These are phyloP conservation scores for Phytophthora pistaciae DNA, from an alignment of 352 stramenopile genomes.

Conservation along the genomic window DNA sequence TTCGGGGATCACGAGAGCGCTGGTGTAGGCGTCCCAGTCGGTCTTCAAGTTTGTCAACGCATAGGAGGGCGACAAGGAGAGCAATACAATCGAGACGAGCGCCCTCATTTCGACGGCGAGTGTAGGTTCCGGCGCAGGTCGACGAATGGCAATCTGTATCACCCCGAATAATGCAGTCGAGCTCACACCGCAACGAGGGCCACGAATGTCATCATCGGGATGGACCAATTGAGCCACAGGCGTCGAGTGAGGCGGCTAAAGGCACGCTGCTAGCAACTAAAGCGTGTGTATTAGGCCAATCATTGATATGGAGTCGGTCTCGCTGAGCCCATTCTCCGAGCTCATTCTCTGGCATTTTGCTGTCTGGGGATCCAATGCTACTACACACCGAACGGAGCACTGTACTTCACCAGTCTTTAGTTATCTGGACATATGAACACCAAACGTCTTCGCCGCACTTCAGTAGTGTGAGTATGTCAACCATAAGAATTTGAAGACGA, in stretches of 20 bases:
- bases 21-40: slow-evolving; percentile 49
- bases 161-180: too few species aligned
- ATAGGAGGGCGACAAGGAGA: not conserved
- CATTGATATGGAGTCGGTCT: slow-evolving; percentile 7
- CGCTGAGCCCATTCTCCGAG: too few species aligned
- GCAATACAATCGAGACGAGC: not conserved
- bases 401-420: not conserved
- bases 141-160: slow-evolving; percentile 16
- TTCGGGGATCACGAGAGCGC: slow-evolving; percentile 42
- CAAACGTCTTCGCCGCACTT: not conserved
- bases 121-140: slow-evolving; percentile 11
- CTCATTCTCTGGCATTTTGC: too few species aligned
- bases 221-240: slow-evolving; percentile 18
- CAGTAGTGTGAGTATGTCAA: too few species aligned
- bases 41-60: slow-evolving; percentile 43
- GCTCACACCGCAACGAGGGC: not conserved
- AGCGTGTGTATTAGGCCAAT: slow-evolving; percentile 23
- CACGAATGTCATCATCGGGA: slow-evolving; percentile 3
- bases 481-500: not conserved
- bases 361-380: not conserved
- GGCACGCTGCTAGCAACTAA: slow-evolving; percentile 10
- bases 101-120: slow-evolving; percentile 3
- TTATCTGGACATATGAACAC: too few species aligned
- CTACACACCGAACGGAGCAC: not conserved
- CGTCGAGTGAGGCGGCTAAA: slow-evolving; percentile 1